Percentiles rank a stretch among this genome's conserved stretches.
Conservation (phyloP, 352 stramenopile species). For the Peronospora belbahrii region DNA sequence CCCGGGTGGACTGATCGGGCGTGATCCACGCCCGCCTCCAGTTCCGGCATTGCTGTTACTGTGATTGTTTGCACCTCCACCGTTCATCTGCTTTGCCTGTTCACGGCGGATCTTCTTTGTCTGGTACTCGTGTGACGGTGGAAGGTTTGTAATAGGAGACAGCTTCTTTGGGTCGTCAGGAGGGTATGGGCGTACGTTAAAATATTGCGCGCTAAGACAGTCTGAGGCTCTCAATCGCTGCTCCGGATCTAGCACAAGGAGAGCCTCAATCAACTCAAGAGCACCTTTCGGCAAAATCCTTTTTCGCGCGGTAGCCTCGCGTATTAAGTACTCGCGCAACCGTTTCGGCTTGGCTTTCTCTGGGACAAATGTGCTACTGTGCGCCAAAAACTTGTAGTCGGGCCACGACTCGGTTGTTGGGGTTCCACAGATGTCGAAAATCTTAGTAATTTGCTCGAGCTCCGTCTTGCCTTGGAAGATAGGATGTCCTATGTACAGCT, state of each 20-base stretch:
- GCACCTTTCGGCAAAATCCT: conserved; percentile 76
- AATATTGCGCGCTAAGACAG: conserved; percentile 92
- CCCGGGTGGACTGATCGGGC: conserved; percentile 12
- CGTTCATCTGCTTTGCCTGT: conserved; percentile 63
- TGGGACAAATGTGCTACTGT: conserved; percentile 78
- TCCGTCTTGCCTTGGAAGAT: conserved; percentile 86
- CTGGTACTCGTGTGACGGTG: conserved; percentile 82
- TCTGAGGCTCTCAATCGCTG: conserved; percentile 88
- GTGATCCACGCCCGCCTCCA: conserved; percentile 15
- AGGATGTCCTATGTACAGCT: conserved; percentile 81
- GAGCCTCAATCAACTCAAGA: conserved; percentile 89
- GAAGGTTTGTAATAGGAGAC: conserved; percentile 61
- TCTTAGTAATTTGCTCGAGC: conserved; percentile 83
- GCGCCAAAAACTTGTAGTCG: conserved; percentile 80
- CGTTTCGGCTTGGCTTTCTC: conserved; percentile 63
- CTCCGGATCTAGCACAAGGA: conserved; percentile 93
- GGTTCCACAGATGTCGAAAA: conserved; percentile 84
- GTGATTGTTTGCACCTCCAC: conserved; percentile 31
- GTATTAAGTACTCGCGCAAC: conserved; percentile 66
- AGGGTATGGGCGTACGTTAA: conserved; percentile 70
- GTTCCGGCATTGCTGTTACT: conserved; percentile 28
- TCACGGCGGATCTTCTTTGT: conserved; percentile 86
- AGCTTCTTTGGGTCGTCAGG: conserved; percentile 56
- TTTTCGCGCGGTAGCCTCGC: conserved; percentile 61
- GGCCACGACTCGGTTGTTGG: conserved; percentile 76